phyloP scores from a whole-genome alignment of 768 basidiomycete genomes.

The Pholiota conissans region DNA sequence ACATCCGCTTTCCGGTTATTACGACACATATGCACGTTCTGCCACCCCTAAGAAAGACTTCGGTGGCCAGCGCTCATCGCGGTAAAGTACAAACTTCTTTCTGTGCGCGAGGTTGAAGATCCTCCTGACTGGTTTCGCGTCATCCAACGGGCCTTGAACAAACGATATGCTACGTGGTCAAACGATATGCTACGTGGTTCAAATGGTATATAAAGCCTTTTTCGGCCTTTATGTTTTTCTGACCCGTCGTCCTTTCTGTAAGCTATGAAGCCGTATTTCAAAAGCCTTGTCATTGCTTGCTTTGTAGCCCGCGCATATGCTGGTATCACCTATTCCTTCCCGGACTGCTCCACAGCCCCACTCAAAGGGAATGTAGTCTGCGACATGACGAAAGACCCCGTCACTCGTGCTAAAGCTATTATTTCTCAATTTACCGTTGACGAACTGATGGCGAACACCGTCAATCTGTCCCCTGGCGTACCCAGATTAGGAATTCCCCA shows the following conservation, averaged over 20 bases:
- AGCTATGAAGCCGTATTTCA: conserved; percentile 13
- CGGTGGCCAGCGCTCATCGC: background rate
- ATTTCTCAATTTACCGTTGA: conserved; percentile 48
- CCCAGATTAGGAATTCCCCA: conserved; percentile 54
- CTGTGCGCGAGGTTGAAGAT: background rate
- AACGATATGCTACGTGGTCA: too few relatives aligned
- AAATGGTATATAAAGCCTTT: background rate
- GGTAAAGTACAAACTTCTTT: background rate
- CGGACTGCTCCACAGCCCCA: conserved; percentile 47
- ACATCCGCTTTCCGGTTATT: background rate
- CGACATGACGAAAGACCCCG: conserved; percentile 41
- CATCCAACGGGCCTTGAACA: conserved; percentile 2
- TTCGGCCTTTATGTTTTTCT: background rate
- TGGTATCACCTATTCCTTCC: conserved; percentile 37
- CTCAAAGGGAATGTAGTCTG: conserved; percentile 48
- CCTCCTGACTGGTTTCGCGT: background rate
- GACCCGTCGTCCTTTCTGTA: background rate
- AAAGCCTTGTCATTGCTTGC: conserved; percentile 13
- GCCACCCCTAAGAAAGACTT: background rate
- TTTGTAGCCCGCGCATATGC: conserved; percentile 12
- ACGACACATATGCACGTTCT: background rate
- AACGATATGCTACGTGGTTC: background rate
- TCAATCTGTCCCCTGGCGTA: conserved; percentile 49
- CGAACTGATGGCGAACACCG: conserved; percentile 53
- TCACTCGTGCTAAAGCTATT: conserved; percentile 50